Conservation (phyloP, 1,284 basidiomycete genomes). For the Grifola frondosa region DNA sequence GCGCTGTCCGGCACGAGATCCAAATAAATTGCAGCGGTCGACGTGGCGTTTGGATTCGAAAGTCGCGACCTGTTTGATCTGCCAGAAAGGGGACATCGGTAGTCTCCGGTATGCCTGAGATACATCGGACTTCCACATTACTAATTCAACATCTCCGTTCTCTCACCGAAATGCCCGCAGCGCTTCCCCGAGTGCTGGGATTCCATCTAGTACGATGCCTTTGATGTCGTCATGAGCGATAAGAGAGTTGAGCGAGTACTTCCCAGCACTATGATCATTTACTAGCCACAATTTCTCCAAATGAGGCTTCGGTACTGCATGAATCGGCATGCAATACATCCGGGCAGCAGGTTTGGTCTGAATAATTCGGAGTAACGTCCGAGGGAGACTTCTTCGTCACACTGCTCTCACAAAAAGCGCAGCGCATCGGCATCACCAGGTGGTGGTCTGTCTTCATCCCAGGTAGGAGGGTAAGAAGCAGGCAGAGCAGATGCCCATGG, state of each 20-base stretch:
- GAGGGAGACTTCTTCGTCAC: not conserved
- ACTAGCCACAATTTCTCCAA: conserved; percentile 36
- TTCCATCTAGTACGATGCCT: conserved; percentile 8
- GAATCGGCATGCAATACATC: conserved; percentile 45
- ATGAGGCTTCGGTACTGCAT: conserved; percentile 38
- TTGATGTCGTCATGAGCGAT: conserved; percentile 29
- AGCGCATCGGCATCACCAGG: not conserved
- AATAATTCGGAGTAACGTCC: conserved; percentile 38
- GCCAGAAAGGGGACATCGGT: conserved; percentile 41
- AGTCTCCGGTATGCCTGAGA: conserved; percentile 34
- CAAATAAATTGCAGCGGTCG: conserved; percentile 35
- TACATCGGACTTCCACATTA: no score
- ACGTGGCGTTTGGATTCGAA: conserved; percentile 25
- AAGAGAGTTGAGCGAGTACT: conserved; percentile 37
- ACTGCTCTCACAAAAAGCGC: not conserved
- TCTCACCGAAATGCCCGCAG: conserved; percentile 36
- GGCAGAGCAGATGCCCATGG: conserved; percentile 35
- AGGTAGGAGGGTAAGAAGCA: conserved; percentile 19
- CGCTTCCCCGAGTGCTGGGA: conserved; percentile 13
- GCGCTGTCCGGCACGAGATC: conserved; percentile 22
- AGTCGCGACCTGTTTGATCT: conserved; percentile 39
- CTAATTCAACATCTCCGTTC: no score
- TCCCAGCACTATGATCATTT: conserved; percentile 36
- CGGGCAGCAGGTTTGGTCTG: conserved; percentile 36
- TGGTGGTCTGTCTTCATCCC: conserved; percentile 14